Evolutionary conservation across 192 early-diverging fungal species (phyloP).

Genomic region (Coemansia sp.): DNA sequence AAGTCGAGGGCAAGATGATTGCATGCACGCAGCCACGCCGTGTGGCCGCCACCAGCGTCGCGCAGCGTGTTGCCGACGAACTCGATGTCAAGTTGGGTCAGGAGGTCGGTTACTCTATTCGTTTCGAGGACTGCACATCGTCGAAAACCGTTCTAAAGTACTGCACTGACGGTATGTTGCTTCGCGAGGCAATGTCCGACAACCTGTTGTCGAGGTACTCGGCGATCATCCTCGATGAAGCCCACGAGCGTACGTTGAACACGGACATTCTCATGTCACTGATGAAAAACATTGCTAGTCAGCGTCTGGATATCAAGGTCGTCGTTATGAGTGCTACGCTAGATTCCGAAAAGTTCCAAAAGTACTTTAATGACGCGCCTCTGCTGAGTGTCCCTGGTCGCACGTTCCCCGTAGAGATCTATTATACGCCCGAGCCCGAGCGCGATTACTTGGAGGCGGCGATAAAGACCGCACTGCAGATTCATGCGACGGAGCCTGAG

Average conservation of each 20-base stretch:
- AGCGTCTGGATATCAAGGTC: slow-evolving; percentile 83
- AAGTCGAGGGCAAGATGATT: slow-evolving; percentile 84
- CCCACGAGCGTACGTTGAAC: slow-evolving; percentile 94
- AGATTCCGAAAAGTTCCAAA: slow-evolving; percentile 98
- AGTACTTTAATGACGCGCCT: slow-evolving; percentile 96
- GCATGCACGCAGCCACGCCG: slow-evolving; percentile 99
- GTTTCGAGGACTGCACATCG: slow-evolving; percentile 96
- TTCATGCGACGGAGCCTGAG: slow-evolving; percentile 89
- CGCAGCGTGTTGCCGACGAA: slow-evolving; percentile 97
- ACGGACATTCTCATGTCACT: slow-evolving; percentile 99
- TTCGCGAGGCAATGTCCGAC: slow-evolving; percentile 97
- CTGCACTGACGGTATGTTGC: slow-evolving; percentile 99
- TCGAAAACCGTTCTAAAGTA: slow-evolving; percentile 88
- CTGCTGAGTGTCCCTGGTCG: slow-evolving; percentile 91
- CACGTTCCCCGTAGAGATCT: slow-evolving; percentile 98
- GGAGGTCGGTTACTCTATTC: slow-evolving; percentile 97
- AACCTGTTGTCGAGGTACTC: slow-evolving; percentile 86
- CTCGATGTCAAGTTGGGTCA: slow-evolving; percentile 91
- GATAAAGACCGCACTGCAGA: slow-evolving; percentile 91
- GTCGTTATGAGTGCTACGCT: slow-evolving; percentile 98
- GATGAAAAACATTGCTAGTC: slow-evolving; percentile 84
- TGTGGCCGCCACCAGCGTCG: slow-evolving; percentile 99
- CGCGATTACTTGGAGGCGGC: slow-evolving; percentile 97
- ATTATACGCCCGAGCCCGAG: slow-evolving; percentile 97
- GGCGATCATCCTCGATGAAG: slow-evolving; percentile 96